These are phyloP conservation scores for Sarocladium oryzae DNA, from an alignment of 2,329 filamentous ascomycete species.

Conservation along the genomic window DNA sequence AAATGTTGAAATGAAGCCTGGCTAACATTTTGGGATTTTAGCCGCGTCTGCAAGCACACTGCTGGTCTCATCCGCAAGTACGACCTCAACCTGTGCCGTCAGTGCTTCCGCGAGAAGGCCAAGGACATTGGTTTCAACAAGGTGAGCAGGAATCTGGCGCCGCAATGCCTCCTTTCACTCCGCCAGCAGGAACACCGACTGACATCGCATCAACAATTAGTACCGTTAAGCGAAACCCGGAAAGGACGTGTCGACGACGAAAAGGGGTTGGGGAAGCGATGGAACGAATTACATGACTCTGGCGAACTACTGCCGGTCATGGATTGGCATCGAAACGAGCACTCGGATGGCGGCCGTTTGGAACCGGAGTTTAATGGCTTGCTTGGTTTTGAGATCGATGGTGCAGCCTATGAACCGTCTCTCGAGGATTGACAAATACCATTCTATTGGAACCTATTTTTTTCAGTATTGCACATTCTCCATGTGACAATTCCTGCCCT, in stretches of 20 bases:
- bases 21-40: slow-evolving; percentile 30
- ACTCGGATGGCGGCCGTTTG: slow-evolving; percentile 37
- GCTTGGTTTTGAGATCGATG: slow-evolving; percentile 37
- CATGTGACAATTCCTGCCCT: neutral
- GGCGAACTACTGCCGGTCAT: slow-evolving; percentile 7
- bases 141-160: slow-evolving; percentile 35
- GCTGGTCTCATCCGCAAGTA: slow-evolving; percentile 99
- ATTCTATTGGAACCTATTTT: slow-evolving; percentile 28
- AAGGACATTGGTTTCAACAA: slow-evolving; percentile 69
- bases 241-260: slow-evolving; percentile 12
- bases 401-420: slow-evolving; percentile 35
- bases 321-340: slow-evolving; percentile 21
- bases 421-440: slow-evolving; percentile 37
- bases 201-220: slow-evolving; percentile 11
- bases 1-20: neutral
- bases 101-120: slow-evolving; percentile 71
- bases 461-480: neutral
- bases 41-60: slow-evolving; percentile 77
- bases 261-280: slow-evolving; percentile 13
- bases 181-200: neutral
- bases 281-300: slow-evolving; percentile 15
- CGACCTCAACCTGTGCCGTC: slow-evolving; percentile 83
- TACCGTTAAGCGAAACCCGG: slow-evolving; percentile 19
- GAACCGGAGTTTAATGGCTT: slow-evolving; percentile 40
- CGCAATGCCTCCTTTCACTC: neutral